Base-by-base conservation (phyloP, 805 yeast species). In the Ogataea kodamae region DNA sequence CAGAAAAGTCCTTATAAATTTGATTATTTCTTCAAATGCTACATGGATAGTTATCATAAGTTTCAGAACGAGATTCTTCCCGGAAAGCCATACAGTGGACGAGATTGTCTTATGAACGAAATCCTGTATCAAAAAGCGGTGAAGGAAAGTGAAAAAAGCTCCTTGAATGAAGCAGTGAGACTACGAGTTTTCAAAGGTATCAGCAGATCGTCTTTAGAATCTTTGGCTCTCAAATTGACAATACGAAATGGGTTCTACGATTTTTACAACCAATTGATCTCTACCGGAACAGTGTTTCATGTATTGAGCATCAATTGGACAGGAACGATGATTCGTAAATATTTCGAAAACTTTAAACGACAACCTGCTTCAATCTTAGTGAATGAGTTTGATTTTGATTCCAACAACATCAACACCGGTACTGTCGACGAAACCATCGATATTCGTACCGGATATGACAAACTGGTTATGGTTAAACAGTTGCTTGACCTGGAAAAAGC, bases 221-320 rank as follows among this genome's bases (percentile, higher is more conserved):
- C 42, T 0, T 68, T 66, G 37, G 72, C 70, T 0, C 12, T 25
- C 1, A 40, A 61, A 5, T 65, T 76, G 3, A 43, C 47, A 12
- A 45, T 72, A 7, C 61, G 64, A 15, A 55, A 54, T 0, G 75
- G 73, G 0, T 68, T 71, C 46, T 34, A 52, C 27, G 53, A 55
- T 11, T 62, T 70, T 43, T 45, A 44, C 22, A 32, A 31, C 5
- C 14, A 26, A 6, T 10, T 42, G 6, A 17, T 17, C 9, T 7
- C 33, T 9, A 12, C 35, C 5, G 22, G 28, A n/a, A 16, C 35
- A 5, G 29, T 30, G 9, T 48, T 56, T 25, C 33, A 34, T 7
- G 60, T 79, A 2, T 45, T 78, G 19, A 78, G 84, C 45, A 74
- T 78, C 28, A 78, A 78, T 51, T 79, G 86, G 86, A 71, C 81